Evolutionary conservation across 1,284 basidiomycete species (phyloP), one percentile per base, ranked within the genome.

Genomic region (Coniophora puteana): DNA sequence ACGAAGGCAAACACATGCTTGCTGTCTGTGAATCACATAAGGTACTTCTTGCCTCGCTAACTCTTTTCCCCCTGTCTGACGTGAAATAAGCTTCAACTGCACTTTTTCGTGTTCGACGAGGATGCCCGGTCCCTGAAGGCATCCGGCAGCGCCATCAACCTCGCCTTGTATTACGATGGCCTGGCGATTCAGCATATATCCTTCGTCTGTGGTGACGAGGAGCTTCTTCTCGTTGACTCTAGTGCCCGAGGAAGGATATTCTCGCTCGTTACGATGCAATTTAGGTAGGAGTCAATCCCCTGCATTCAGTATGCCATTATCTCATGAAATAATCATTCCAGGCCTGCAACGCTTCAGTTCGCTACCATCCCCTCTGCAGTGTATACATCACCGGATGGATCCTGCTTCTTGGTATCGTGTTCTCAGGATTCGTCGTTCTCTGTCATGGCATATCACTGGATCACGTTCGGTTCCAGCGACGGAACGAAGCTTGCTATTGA

Each of bases 381-480:
- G 8, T 62, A 59, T 46, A 66, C 75, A 4, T 68, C 75, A 7
- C 73, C 78, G 2, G 78, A 80, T 33, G 75, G 76, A 0, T 67
- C 77, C 2, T 79, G 76, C 47, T 62, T 80, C 23, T 45, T 78
- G 25, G 44, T 62, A 3, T 52, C 65, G 4, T 54, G 55, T 16
- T 36, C 42, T 6, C 44, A 55, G 18, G 55, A 51, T n/a, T 38
- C 46, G 5, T 44, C 40, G 0, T 30, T 47, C 8, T 41, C 41
- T 3, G 43, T 74, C 8, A 55, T 55, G 4, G 68, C 71, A 5
- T 76, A 72, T 49, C 78, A 81, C 44, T 77, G 74, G 73, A 60
- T 58, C 2, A 77, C 72, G 0, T 79, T 81, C 48, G 78, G 78
- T 2, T 70, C 71, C 1, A 65, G 63, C 1, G 52, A 59, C 10